Evolutionary conservation across 495 filamentous ascomycete genomes (phyloP).

Genomic region (Podospora australis): DNA sequence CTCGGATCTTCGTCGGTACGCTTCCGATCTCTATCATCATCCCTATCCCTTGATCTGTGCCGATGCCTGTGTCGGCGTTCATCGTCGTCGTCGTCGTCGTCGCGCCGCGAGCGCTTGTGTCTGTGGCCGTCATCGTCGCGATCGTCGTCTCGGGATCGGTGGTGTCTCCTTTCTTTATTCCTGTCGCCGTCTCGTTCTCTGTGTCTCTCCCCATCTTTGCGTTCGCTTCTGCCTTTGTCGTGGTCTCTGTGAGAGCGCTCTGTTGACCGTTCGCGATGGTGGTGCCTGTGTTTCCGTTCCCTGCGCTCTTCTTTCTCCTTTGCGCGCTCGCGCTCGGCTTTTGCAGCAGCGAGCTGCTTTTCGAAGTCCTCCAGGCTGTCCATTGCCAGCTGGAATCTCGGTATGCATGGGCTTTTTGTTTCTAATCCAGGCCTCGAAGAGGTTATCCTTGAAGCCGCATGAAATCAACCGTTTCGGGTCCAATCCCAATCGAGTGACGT

Average conservation of each 20-base stretch:
- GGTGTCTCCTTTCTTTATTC: constrained; percentile 8
- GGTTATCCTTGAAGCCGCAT: too few relatives aligned
- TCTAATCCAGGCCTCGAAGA: too few relatives aligned
- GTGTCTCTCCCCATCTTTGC: constrained; percentile 9
- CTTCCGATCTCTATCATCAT: constrained; percentile 9
- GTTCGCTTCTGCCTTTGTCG: too few relatives aligned
- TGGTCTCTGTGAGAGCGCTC: constrained; percentile 29
- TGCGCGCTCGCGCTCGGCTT: constrained; percentile 38
- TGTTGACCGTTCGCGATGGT: constrained; percentile 35
- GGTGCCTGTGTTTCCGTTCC: constrained; percentile 39
- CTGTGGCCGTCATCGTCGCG: constrained; percentile 34
- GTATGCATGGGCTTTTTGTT: too few relatives aligned
- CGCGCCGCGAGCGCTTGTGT: constrained; percentile 42
- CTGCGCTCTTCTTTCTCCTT: constrained; percentile 33
- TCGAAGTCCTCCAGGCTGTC: constrained; percentile 50
- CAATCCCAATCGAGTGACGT: too few relatives aligned
- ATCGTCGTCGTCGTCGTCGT: constrained; percentile 30
- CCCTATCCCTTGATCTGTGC: constrained; percentile 14
- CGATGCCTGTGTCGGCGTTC: constrained; percentile 23
- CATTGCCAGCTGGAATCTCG: too few relatives aligned
- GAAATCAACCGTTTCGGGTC: too few relatives aligned
- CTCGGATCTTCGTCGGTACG: constrained; percentile 22
- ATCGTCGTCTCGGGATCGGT: constrained; percentile 37
- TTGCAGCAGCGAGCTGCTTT: constrained; percentile 47
- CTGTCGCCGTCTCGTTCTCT: constrained; percentile 23